Conservation (phyloP, 306 rosid species). For the Cicer judaicum region DNA sequence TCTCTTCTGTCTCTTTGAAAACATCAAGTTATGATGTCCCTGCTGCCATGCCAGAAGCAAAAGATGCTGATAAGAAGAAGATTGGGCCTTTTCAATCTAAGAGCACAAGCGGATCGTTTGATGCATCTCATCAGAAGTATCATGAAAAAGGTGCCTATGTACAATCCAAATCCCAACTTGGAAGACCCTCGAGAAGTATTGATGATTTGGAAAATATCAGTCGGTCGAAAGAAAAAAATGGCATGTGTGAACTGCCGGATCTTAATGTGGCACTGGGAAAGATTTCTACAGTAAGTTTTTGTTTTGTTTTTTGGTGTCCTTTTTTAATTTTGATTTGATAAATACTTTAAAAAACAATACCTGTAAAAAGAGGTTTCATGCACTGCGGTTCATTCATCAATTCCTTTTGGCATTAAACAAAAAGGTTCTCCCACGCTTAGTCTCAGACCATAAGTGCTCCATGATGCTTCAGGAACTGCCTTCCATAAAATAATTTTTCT, state of each 20-base stretch:
- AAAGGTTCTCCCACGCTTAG: slow-evolving; percentile 11
- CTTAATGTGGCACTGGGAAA: slow-evolving; percentile 66
- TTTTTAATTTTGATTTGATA: slow-evolving; percentile 11
- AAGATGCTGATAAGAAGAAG: slow-evolving; percentile 72
- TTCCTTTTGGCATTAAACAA: slow-evolving; percentile 29
- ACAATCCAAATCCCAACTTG: slow-evolving; percentile 70
- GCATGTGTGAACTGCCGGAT: slow-evolving; percentile 66
- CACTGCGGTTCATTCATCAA: slow-evolving; percentile 27
- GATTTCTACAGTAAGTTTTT: slow-evolving; percentile 66
- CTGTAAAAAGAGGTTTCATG: slow-evolving; percentile 13
- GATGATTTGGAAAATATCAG: slow-evolving; percentile 60
- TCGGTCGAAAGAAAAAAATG: slow-evolving; percentile 70
- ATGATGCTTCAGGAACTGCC: slow-evolving; percentile 32
- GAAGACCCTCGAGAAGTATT: slow-evolving; percentile 53
- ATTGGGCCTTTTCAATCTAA: slow-evolving; percentile 62
- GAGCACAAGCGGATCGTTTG: slow-evolving; percentile 60
- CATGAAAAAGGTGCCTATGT: slow-evolving; percentile 66
- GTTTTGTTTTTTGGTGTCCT: slow-evolving; percentile 28
- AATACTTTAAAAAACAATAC: slow-evolving; percentile 28
- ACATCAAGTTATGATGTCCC: slow-evolving; percentile 62
- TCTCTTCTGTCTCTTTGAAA: slow-evolving; percentile 64
- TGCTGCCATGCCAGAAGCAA: slow-evolving; percentile 55
- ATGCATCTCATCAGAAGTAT: slow-evolving; percentile 60
- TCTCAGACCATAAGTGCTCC: slow-evolving; percentile 30
- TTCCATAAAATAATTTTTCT: slow-evolving; percentile 28